Evolutionary conservation across 495 filamentous ascomycete genomes (phyloP), one percentile per base, ranked within the genome.

Genomic region (Xylaria castorea): DNA sequence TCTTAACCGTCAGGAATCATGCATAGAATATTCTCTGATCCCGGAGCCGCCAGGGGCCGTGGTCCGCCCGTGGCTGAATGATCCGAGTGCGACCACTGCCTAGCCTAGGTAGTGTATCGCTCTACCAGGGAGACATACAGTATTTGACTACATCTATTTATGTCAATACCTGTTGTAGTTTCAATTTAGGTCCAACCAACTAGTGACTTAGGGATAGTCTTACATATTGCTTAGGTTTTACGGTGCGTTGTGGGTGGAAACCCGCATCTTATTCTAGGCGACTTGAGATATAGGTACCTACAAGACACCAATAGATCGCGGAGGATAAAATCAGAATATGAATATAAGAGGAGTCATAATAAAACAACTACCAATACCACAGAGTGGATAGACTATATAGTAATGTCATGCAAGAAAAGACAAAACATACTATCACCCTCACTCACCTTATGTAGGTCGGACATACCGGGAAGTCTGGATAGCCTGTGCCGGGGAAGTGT

Each of bases 11-110:
- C 2, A 61, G 60, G 62, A 32, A 57, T 44, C 50, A 71, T 71
- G 70, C 70, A 71, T 11, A 51, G 70, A 72, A 66, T 18, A 38
- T 72, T 67, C 70, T 50, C 12, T 61, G 70, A 46, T 66, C 14
- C 40, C 44, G 46, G 60, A 66, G 18, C 70, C 27, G 60, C 25
- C 25, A 64, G 68, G 58, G 58, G 18, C 30, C 30, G 36, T 46
- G 51, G 9, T 61, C 70, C 30, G 63, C 36, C 38, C 14, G 50
- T 48, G 61, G 61, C 46, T 30, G 27, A 53, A 51, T 14, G 64
- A 51, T 36, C 64, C n/a, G 27, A 34, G 9, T 36, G 40, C 42
- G 27, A 38, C n/a, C 22, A 38, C 5, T 38, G 12, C 34, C 12
- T 60, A 38, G 12, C 58, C 20, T 61, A n/a, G 27, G 34, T 38